Base-by-base conservation (phyloP, 2,329 filamentous ascomycete genomes). In the Diaporthe sp. region DNA sequence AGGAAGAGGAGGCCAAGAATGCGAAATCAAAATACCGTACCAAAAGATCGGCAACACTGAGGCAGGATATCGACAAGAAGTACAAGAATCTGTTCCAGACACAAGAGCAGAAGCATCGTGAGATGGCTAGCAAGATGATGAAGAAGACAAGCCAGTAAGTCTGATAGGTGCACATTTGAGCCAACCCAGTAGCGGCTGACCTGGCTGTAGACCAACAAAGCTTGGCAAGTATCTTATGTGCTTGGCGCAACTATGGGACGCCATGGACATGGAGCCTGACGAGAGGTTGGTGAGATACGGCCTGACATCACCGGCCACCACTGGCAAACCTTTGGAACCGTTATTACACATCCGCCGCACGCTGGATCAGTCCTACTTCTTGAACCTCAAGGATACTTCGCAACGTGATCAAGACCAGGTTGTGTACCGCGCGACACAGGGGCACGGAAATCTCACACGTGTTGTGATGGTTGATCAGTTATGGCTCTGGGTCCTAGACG, bases 401-500 rank as follows among this genome's bases (percentile, higher is more conserved):
- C 28, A 58, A 13, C 75, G 75, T n/a, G 72, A 76, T 17, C 15
- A 10, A 17, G 75, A 76, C n/a, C 75, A 76, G 20, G 75, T 76
- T 4, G 72, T 76, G 8, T 74, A 76, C 22, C 72, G 75, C 1
- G 75, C 71, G 31, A 74, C 63, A 3, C 15, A 53, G 22, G 51
- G 49, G 5, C 22, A 12, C 5, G 70, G 47, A 3, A 39, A 39
- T 28, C 12, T 71, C 10, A 17, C 75, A 6, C 72, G 75, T 2
- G 63, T 76, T 4, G 65, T 76, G 17, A 76, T 76, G 75, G 75
- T 76, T 20, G 65, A 76, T 22, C 75, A 76, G 39, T 13, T 76
- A 8, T 76, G 75, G 75, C 34, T 76, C 2, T 76, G 75, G 72
- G 28, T 74, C 37, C 20, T 76, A 2, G 75, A 76, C n/a, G 75